A percentile compares a stretch with the other conserved stretches of the same genome.
phyloP scores from a whole-genome alignment of 306 rosid species.

The Crataegus laevigata region DNA sequence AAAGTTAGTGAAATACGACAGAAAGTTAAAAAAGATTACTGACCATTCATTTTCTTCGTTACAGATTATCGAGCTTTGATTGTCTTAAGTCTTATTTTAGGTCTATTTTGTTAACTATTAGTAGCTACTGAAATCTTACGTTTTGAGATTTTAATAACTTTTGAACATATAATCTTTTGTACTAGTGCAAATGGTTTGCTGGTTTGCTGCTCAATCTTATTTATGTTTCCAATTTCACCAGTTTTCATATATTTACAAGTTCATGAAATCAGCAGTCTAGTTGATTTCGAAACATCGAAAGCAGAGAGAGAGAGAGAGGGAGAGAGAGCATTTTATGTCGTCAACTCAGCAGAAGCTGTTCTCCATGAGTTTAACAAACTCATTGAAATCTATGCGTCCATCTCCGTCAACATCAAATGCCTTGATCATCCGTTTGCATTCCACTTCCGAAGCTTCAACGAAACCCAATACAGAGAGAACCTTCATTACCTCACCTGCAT shows the following conservation, averaged over 20 bases:
- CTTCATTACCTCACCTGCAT: constrained; percentile 34
- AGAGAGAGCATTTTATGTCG: no score
- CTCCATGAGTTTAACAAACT: constrained; percentile 34
- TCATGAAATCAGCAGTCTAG: background rate
- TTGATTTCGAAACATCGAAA: background rate
- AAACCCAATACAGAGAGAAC: constrained; percentile 30
- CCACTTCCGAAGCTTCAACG: constrained; percentile 17
- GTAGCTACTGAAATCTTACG: background rate
- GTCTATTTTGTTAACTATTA: no score
- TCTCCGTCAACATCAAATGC: constrained; percentile 36
- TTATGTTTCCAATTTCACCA: background rate
- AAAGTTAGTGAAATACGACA: background rate
- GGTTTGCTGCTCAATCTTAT: no score
- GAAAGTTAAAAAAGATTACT: no score
- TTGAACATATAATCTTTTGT: background rate
- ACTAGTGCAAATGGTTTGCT: no score
- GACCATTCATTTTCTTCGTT: no score
- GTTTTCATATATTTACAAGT: background rate
- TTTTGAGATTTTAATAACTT: background rate
- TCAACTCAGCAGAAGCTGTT: constrained; percentile 16
- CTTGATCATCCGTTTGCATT: constrained; percentile 38
- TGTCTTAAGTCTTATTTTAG: no score
- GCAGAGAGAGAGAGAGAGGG: background rate
- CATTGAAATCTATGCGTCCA: constrained; percentile 37
- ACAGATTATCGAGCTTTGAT: no score